phyloP scores from a whole-genome alignment of 2,329 filamentous ascomycete genomes.

The Aspergillus pseudoterreus region DNA sequence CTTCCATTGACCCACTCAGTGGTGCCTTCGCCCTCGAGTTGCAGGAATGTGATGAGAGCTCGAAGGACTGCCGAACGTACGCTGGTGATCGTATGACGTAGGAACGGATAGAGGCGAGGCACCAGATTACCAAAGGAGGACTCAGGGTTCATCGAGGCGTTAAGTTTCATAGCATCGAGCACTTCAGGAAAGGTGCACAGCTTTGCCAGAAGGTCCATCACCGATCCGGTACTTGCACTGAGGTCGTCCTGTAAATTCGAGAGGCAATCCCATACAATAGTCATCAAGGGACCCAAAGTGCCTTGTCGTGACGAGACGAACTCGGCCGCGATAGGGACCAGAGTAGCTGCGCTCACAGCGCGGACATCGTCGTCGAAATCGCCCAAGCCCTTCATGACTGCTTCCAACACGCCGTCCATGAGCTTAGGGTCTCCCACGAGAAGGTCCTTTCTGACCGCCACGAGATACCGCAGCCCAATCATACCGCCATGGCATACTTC shows the following conservation, averaged over 20 bases:
- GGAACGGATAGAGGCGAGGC: constrained; percentile 89
- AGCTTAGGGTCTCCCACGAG: constrained; percentile 77
- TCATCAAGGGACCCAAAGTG: constrained; percentile 76
- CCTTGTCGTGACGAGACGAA: constrained; percentile 80
- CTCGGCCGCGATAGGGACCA: constrained; percentile 93
- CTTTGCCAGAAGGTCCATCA: constrained; percentile 96
- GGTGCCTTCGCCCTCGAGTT: constrained; percentile 73
- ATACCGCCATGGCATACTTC: constrained; percentile 96
- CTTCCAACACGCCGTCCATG: constrained; percentile 86
- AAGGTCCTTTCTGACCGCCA: constrained; percentile 89
- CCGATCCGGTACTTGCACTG: constrained; percentile 93
- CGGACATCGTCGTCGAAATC: constrained; percentile 94
- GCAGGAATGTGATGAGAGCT: constrained; percentile 87
- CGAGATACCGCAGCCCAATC: constrained; percentile 92
- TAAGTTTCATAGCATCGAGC: constrained; percentile 86
- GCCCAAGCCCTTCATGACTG: constrained; percentile 90
- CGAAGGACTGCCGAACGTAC: constrained; percentile 91
- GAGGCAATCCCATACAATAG: constrained; percentile 95
- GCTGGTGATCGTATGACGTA: constrained; percentile 94
- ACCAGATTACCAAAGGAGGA: constrained; percentile 91
- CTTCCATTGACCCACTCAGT: constrained; percentile 91
- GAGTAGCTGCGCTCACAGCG: constrained; percentile 92
- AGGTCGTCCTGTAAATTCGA: constrained; percentile 96
- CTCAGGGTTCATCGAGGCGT: constrained; percentile 75
- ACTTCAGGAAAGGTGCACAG: constrained; percentile 93